Conservation (phyloP, 2,329 filamentous ascomycete species). For the Cryphonectria nitschkei region DNA sequence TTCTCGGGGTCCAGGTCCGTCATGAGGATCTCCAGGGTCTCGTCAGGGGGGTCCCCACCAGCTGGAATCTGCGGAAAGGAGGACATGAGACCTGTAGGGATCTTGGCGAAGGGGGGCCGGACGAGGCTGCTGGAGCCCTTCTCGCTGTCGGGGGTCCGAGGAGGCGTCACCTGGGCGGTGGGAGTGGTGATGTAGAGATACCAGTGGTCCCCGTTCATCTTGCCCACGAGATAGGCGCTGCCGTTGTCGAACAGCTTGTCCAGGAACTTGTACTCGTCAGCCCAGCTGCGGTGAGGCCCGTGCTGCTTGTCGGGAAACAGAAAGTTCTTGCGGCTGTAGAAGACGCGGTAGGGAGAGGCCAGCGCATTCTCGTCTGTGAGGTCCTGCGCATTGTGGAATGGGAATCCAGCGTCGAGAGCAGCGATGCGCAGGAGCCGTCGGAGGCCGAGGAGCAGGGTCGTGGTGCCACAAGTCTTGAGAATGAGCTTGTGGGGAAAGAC, state of each 20-base stretch:
- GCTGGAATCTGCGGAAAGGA: conserved; percentile 36
- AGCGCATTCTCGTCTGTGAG: conserved; percentile 71
- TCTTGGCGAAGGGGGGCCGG: conserved; percentile 57
- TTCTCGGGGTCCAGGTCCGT: conserved; percentile 71
- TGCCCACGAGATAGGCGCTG: conserved; percentile 98
- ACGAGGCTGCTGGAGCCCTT: conserved; percentile 39
- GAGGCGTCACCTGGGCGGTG: conserved; percentile 77
- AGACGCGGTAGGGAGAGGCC: conserved; percentile 91
- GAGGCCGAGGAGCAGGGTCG: conserved; percentile 86
- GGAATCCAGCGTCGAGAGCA: conserved; percentile 84
- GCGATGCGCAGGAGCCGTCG: conserved; percentile 93
- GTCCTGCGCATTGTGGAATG: conserved; percentile 71
- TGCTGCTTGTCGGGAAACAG: conserved; percentile 93
- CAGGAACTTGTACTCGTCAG: conserved; percentile 89
- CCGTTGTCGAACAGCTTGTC: conserved; percentile 90
- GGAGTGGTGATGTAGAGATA: conserved; percentile 96
- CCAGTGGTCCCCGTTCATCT: conserved; percentile 99
- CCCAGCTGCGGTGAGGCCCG: conserved; percentile 96
- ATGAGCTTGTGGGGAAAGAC: conserved; percentile 99
- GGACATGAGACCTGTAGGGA: conserved; percentile 52
- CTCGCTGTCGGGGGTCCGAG: conserved; percentile 70
- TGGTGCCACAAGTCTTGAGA: conserved; percentile 97
- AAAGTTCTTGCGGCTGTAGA: conserved; percentile 99
- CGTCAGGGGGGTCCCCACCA: conserved; percentile 62
- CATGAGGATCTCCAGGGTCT: conserved; percentile 77